Evolutionary conservation across 331 rosid genomes (phyloP).

Genomic region (Rhamnella rubrinervis): DNA sequence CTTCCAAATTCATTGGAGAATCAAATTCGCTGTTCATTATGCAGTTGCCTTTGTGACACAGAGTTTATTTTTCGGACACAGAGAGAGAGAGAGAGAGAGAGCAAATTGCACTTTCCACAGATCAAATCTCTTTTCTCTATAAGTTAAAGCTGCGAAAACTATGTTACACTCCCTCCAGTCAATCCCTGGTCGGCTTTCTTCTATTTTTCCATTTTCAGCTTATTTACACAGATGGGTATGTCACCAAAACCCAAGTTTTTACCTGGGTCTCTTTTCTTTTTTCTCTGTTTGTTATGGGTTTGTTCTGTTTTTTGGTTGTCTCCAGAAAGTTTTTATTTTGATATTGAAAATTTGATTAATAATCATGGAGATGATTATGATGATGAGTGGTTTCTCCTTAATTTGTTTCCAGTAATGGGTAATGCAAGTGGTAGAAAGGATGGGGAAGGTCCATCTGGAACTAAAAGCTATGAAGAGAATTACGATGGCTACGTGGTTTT

Average conservation of each 20-base stretch:
- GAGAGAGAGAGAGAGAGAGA: constrained; percentile 18
- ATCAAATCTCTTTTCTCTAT: constrained; percentile 11
- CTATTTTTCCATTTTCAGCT: constrained; percentile 17
- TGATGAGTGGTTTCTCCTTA: background rate
- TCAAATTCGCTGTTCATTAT: constrained; percentile 38
- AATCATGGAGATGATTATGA: background rate
- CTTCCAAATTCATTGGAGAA: constrained; percentile 91
- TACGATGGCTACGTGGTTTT: constrained; percentile 37
- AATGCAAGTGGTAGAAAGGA: constrained; percentile 47
- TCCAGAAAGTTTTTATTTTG: background rate
- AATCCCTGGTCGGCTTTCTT: constrained; percentile 44
- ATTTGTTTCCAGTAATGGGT: constrained; percentile 56
- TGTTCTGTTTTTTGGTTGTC: constrained; percentile 1
- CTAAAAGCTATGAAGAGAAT: constrained; percentile 35
- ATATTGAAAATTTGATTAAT: background rate
- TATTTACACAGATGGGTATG: constrained; percentile 39
- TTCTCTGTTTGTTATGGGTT: constrained; percentile 24
- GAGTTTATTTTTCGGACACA: constrained; percentile 22
- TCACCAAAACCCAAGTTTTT: constrained; percentile 4
- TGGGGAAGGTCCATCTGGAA: constrained; percentile 65
- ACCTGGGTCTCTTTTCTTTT: constrained; percentile 22
- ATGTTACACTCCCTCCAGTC: constrained; percentile 51
- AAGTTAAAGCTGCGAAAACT: constrained; percentile 32
- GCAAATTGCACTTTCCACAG: constrained; percentile 31
- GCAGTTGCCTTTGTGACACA: constrained; percentile 41